Evolutionary conservation across 1,139 yeast species (phyloP).

Genomic region (Blastobotrys raffinosifermentans): DNA sequence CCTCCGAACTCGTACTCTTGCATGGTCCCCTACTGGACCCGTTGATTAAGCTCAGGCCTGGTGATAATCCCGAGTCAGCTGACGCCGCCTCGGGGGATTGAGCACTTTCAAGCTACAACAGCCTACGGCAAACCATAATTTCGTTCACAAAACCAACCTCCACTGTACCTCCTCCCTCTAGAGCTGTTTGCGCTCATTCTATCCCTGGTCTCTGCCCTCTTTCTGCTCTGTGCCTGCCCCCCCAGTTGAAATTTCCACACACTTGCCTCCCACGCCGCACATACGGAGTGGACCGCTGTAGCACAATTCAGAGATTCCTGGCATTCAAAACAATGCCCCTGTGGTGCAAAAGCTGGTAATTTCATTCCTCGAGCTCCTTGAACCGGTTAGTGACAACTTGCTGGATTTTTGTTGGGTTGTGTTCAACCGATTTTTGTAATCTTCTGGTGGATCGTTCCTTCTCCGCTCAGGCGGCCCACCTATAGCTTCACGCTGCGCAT

Average conservation of each 20-base stretch:
- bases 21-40: no score
- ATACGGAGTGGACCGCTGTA: conserved; percentile 5
- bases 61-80: no score
- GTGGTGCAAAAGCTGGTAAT: no score
- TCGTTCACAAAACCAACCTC: not conserved
- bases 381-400: no score
- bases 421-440: not conserved
- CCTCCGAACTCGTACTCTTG: no score
- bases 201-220: conserved; percentile 1
- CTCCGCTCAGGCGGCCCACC: not conserved
- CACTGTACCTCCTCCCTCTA: not conserved
- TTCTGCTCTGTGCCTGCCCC: not conserved
- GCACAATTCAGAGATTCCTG: conserved; percentile 1
- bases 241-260: not conserved
- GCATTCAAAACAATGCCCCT: conserved; percentile 1
- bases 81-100: no score
- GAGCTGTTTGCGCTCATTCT: no score
- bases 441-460: conserved; percentile 4
- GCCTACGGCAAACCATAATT: not conserved
- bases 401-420: no score
- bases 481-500: not conserved
- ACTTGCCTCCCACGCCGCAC: conserved; percentile 7
- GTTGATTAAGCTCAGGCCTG: no score
- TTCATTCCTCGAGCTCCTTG: no score
- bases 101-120: no score